Conservation (phyloP, 345 rosid genomes). For the Reutealis trisperma region DNA sequence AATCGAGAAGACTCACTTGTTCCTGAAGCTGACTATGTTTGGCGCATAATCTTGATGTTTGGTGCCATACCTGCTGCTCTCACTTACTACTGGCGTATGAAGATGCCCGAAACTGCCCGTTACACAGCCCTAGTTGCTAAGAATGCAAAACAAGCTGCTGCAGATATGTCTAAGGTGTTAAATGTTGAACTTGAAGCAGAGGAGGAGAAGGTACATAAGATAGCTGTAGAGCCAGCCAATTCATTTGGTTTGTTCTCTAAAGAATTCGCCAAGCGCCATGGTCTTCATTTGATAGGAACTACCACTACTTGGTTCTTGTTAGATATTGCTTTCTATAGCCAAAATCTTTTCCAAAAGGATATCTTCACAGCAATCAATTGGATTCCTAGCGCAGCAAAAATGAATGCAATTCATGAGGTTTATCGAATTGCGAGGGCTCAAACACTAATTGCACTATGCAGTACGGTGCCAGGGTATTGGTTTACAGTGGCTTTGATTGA, state of each 20-base stretch:
- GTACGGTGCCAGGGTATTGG: slow-evolving; percentile 37
- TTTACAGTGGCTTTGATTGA: slow-evolving; percentile 22
- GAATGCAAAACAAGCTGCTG: slow-evolving; percentile 28
- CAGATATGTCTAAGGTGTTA: slow-evolving; percentile 32
- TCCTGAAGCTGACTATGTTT: slow-evolving; percentile 32
- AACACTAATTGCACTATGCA: slow-evolving; percentile 30
- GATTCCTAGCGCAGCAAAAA: slow-evolving; percentile 21
- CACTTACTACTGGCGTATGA: slow-evolving; percentile 35
- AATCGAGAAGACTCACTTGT: slow-evolving; percentile 3
- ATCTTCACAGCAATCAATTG: slow-evolving; percentile 26
- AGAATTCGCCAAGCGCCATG: slow-evolving; percentile 27
- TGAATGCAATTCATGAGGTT: slow-evolving; percentile 30
- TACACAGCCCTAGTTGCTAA: slow-evolving; percentile 33
- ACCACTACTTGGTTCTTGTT: slow-evolving; percentile 30
- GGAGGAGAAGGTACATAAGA: slow-evolving; percentile 2
- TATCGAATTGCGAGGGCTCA: slow-evolving; percentile 23
- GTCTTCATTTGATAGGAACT: slow-evolving; percentile 30
- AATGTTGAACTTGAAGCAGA: slow-evolving; percentile 8
- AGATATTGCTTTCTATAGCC: slow-evolving; percentile 35
- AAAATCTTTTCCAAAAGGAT: slow-evolving; percentile 33
- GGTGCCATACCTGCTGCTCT: slow-evolving; percentile 31
- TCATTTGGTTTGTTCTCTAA: slow-evolving; percentile 27
- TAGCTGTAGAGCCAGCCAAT: neutral
- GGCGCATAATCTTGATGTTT: slow-evolving; percentile 32
- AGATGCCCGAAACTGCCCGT: slow-evolving; percentile 37